Evolutionary conservation across 805 yeast genomes (phyloP).

Genomic region (Candida ulmi): DNA sequence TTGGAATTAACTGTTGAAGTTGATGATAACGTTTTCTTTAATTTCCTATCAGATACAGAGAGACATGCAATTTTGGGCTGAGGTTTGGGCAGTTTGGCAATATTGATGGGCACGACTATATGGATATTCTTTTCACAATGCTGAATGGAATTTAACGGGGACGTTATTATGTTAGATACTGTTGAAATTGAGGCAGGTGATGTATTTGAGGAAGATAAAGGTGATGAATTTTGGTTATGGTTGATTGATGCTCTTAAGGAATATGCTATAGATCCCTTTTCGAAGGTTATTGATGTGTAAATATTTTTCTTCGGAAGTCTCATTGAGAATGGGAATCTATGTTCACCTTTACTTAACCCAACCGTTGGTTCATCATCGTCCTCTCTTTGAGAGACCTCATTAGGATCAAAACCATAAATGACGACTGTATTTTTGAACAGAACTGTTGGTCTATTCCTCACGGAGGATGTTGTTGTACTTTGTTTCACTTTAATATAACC

Average conservation of each 20-base stretch:
- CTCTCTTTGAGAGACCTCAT: conserved; percentile 7
- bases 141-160: conserved; percentile 26
- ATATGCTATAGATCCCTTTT: conserved; percentile 77
- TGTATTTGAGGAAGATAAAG: conserved; percentile 12
- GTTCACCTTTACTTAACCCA: conserved; percentile 77
- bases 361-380: conserved; percentile 12
- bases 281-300: conserved; percentile 73
- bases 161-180: conserved; percentile 5
- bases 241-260: conserved; percentile 42
- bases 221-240: conserved; percentile 14
- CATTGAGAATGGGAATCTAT: conserved; percentile 80
- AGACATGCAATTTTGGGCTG: conserved; percentile 61
- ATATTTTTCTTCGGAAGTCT: conserved; percentile 71
- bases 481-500: conserved; percentile 55
- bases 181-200: conserved; percentile 17
- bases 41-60: conserved; percentile 42
- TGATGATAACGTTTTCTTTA: conserved; percentile 33
- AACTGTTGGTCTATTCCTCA: conserved; percentile 44
- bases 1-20: conserved; percentile 34
- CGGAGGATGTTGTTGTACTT: conserved; percentile 42
- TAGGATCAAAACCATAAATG: conserved; percentile 44
- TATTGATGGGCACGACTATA: conserved; percentile 70
- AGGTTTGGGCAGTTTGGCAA: conserved; percentile 57
- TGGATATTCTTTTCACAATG: conserved; percentile 54
- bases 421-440: conserved; percentile 55